Conservation (phyloP, 768 basidiomycete species). For the Sutorius australiensis region DNA sequence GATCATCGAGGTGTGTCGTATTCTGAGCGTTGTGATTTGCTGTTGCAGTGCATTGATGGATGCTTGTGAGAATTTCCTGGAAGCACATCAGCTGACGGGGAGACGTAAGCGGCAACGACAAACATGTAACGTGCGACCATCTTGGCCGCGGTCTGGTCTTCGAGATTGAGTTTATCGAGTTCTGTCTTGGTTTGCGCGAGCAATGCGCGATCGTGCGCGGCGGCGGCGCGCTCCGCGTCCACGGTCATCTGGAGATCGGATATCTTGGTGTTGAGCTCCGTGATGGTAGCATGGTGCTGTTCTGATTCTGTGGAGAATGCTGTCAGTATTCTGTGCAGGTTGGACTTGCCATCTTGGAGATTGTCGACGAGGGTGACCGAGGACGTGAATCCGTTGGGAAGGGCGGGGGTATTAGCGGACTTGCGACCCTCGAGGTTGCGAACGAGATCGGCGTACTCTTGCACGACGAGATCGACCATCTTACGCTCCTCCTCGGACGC, state of each 20-base stretch:
- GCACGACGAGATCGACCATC: slow-evolving; percentile 60
- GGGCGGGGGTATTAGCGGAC: slow-evolving; percentile 15
- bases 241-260: slow-evolving; percentile 39
- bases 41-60: slow-evolving; percentile 63
- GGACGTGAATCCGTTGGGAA: slow-evolving; percentile 13
- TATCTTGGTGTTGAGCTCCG: slow-evolving; percentile 42
- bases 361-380: slow-evolving; percentile 29
- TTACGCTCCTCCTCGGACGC: slow-evolving; percentile 54
- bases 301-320: slow-evolving; percentile 51
- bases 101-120: slow-evolving; percentile 19
- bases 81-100: not conserved
- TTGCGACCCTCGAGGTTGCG: slow-evolving; percentile 53
- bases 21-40: slow-evolving; percentile 54
- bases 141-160: slow-evolving; percentile 73
- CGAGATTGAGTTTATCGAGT: slow-evolving; percentile 52
- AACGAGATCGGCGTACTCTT: slow-evolving; percentile 75
- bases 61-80: slow-evolving; percentile 80
- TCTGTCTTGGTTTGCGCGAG: slow-evolving; percentile 47
- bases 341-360: slow-evolving; percentile 47
- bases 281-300: slow-evolving; percentile 41
- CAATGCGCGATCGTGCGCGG: slow-evolving; percentile 41
- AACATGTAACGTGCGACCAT: slow-evolving; percentile 87
- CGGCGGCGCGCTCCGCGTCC: slow-evolving; percentile 43
- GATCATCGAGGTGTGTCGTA: slow-evolving; percentile 60
- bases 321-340: slow-evolving; percentile 44